Conservation (phyloP, 2,329 filamentous ascomycete species). For the Exserohilum rostratum region DNA sequence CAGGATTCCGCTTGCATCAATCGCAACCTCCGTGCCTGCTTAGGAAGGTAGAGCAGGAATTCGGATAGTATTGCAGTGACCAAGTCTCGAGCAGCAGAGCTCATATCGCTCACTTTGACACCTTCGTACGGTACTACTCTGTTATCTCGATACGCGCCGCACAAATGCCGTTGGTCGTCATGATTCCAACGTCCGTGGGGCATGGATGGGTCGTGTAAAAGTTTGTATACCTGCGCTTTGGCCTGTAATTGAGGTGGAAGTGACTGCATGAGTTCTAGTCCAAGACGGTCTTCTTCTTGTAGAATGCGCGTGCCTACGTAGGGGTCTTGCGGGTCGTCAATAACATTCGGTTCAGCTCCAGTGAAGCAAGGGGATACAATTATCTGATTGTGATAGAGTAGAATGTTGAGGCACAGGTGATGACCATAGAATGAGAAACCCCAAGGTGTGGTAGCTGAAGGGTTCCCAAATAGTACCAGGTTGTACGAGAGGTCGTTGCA, state of each 20-base stretch:
- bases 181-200: constrained; percentile 74
- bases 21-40: constrained; percentile 59
- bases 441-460: constrained; percentile 65
- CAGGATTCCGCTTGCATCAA: constrained; percentile 63
- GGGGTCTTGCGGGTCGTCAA: constrained; percentile 63
- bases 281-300: constrained; percentile 67
- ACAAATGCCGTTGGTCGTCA: constrained; percentile 74
- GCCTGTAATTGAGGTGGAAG: constrained; percentile 57
- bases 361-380: constrained; percentile 77
- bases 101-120: constrained; percentile 60
- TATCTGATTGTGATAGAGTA: constrained; percentile 71
- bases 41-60: constrained; percentile 72
- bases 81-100: constrained; percentile 56
- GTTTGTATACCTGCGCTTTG: constrained; percentile 62
- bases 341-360: constrained; percentile 78
- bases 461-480: constrained; percentile 71
- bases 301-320: constrained; percentile 70
- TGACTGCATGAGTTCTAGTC: constrained; percentile 71
- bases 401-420: constrained; percentile 73
- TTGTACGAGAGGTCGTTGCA: constrained; percentile 81
- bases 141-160: constrained; percentile 80
- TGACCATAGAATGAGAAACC: constrained; percentile 79
- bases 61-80: constrained; percentile 66
- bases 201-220: constrained; percentile 55
- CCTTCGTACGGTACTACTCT: constrained; percentile 76